Evolutionary conservation across 345 rosid species (phyloP).

Genomic region (Arabidopsis thaliana): DNA sequence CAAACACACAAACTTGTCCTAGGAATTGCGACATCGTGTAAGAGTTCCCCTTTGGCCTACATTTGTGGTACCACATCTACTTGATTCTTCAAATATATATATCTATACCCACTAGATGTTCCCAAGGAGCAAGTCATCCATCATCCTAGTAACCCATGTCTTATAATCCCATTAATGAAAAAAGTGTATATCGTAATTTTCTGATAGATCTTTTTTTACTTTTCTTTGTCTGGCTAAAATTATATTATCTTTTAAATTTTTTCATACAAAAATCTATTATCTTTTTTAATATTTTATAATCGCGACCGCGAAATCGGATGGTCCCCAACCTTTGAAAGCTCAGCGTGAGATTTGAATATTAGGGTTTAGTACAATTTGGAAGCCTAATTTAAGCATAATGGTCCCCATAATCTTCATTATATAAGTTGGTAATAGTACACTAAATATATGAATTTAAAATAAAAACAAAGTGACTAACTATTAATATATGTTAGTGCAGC

Average conservation of each 20-base stretch:
- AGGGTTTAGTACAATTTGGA: constrained; percentile 47
- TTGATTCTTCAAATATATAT: constrained; percentile 30
- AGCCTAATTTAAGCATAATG: constrained; percentile 42
- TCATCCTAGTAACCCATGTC: constrained; percentile 33
- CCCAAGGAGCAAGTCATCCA: constrained; percentile 38
- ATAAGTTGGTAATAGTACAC: constrained; percentile 42
- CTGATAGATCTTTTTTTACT: constrained; percentile 11
- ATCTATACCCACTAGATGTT: constrained; percentile 20
- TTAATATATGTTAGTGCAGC: constrained; percentile 2
- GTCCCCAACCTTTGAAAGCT: constrained; percentile 41
- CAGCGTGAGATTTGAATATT: constrained; percentile 48
- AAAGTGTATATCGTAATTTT: constrained; percentile 4
- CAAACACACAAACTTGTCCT: constrained; percentile 37
- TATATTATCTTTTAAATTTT: neutral
- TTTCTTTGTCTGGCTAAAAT: constrained; percentile 5
- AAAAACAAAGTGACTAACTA: constrained; percentile 14
- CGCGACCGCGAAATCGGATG: constrained; percentile 36
- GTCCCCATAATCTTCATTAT: constrained; percentile 42
- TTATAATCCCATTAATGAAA: constrained; percentile 23
- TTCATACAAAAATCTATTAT: neutral
- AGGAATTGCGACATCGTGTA: constrained; percentile 46
- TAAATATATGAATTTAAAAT: constrained; percentile 23
- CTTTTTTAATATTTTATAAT: neutral
- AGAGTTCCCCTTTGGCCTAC: constrained; percentile 50
- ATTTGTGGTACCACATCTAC: constrained; percentile 50